Evolutionary conservation across 805 yeast species (phyloP), one percentile per base, ranked within the genome.

Genomic region (Pichia sporocuriosa): DNA sequence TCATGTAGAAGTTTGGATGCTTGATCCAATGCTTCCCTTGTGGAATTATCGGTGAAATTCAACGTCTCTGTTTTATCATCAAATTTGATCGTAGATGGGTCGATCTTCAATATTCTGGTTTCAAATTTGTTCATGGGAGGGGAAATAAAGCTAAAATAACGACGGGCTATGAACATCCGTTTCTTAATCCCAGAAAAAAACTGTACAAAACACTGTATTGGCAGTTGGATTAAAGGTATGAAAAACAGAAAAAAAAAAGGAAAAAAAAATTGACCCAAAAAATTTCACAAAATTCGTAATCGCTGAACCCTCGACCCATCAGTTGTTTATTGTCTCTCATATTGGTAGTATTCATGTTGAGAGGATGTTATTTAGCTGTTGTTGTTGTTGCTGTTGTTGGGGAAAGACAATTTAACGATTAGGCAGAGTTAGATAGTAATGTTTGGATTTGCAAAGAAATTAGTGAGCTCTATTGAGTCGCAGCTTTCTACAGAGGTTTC

Each of bases 371-470:
- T n/a, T n/a, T n/a, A n/a, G n/a, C n/a, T n/a, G n/a, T n/a, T n/a
- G n/a, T n/a, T n/a, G n/a, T n/a, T n/a, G n/a, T n/a, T n/a, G n/a
- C n/a, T n/a, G n/a, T n/a, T n/a, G n/a, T n/a, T n/a, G n/a, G n/a
- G n/a, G n/a, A n/a, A n/a, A n/a, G n/a, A n/a, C n/a, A n/a, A n/a
- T n/a, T n/a, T n/a, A n/a, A n/a, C n/a, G n/a, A n/a, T n/a, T n/a
- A n/a, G n/a, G n/a, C n/a, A 28, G 19, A 28, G n/a, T 10, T 15
- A 24, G 17, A 19, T 15, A 39, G 13, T 7, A n/a, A 63, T 77
- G 83, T 75, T 77, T 58, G 75, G 81, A 22, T 75, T 81, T 54
- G 87, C 86, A 2, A 77, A 74, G 50, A 76, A 73, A 45, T 53
- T 81, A 31, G 87, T 80, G 13, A 72, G 70, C 40, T 65, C 77